Conservation (phyloP, 2,329 filamentous ascomycete genomes). For the Aspergillus sp. region DNA sequence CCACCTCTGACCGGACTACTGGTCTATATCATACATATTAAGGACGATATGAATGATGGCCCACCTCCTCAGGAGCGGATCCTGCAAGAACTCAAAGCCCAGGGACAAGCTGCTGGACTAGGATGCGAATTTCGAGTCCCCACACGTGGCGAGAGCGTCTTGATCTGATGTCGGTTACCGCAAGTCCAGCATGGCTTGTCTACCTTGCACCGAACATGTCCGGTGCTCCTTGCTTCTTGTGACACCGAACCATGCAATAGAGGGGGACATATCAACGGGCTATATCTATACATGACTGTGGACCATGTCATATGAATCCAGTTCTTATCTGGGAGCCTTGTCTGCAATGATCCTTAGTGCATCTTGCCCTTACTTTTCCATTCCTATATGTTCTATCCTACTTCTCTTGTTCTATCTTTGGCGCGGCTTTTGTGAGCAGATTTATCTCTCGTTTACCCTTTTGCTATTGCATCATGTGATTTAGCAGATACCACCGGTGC, state of each 20-base stretch:
- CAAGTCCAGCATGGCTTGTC: background rate
- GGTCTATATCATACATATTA: constrained; percentile 90
- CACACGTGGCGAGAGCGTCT: constrained; percentile 61
- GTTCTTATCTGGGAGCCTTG: no score
- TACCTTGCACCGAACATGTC: background rate
- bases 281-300: no score
- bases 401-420: background rate
- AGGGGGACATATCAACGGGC: no score
- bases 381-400: background rate
- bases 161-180: constrained; percentile 30
- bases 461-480: background rate
- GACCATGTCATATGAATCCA: no score
- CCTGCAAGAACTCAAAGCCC: constrained; percentile 64
- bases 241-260: background rate
- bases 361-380: no score
- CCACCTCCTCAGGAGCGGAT: constrained; percentile 67
- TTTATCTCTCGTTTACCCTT: background rate
- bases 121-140: constrained; percentile 81
- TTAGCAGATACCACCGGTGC: background rate
- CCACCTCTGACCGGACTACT: constrained; percentile 69
- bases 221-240: background rate
- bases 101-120: constrained; percentile 65
- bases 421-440: background rate
- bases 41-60: constrained; percentile 78
- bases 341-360: no score